These are phyloP conservation scores for Ogataea hybrid DNA, from an alignment of 1,139 yeast species.

Conservation along the genomic window DNA sequence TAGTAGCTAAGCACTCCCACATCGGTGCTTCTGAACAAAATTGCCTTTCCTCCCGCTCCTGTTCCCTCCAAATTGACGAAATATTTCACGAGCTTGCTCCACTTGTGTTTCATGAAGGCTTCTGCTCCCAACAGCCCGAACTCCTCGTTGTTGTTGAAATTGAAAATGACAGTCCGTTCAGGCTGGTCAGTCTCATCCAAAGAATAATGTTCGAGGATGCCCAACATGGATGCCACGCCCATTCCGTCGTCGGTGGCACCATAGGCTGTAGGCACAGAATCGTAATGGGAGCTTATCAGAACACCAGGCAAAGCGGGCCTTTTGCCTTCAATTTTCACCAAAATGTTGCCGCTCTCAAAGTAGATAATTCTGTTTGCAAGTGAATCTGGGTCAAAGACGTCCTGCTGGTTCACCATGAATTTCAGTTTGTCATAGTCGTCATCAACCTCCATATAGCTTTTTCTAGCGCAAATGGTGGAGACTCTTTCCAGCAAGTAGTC, in stretches of 20 bases:
- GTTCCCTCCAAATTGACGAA: slow-evolving; percentile 93
- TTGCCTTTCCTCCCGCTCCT: slow-evolving; percentile 89
- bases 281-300: slow-evolving; percentile 81
- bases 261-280: slow-evolving; percentile 81
- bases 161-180: slow-evolving; percentile 68
- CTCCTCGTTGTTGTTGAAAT: slow-evolving; percentile 89
- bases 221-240: slow-evolving; percentile 84
- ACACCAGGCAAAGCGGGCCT: slow-evolving; percentile 59
- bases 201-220: slow-evolving; percentile 55
- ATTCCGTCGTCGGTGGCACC: slow-evolving; percentile 95
- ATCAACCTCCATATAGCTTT: slow-evolving; percentile 42
- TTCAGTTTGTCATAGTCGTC: slow-evolving; percentile 47
- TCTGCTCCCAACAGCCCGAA: slow-evolving; percentile 85
- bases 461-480: slow-evolving; percentile 30
- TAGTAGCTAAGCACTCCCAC: slow-evolving; percentile 65
- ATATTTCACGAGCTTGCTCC: slow-evolving; percentile 61
- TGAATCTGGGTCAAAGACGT: slow-evolving; percentile 42
- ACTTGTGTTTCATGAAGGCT: slow-evolving; percentile 73
- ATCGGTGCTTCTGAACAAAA: slow-evolving; percentile 82
- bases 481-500: slow-evolving; percentile 57
- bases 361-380: slow-evolving; percentile 51
- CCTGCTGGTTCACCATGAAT: slow-evolving; percentile 46
- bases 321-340: slow-evolving; percentile 70
- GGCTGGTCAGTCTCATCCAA: slow-evolving; percentile 48
- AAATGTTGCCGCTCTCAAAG: slow-evolving; percentile 75